phyloP scores from a whole-genome alignment of 2,329 filamentous ascomycete species.

The Colletotrichum chrysophilum region DNA sequence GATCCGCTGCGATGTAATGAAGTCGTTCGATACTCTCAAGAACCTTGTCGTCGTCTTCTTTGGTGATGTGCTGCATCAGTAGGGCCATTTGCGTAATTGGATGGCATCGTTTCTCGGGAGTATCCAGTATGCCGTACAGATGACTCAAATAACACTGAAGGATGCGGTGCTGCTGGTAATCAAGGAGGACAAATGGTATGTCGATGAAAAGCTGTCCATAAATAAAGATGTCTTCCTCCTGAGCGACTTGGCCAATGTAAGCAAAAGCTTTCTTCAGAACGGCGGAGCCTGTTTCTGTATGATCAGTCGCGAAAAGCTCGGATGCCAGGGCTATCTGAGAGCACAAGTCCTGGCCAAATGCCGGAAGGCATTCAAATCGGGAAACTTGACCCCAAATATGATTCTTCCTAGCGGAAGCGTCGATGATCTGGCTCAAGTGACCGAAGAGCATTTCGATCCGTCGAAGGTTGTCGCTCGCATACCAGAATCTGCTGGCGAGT shows the following conservation, averaged over 20 bases:
- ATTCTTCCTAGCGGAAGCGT: neutral
- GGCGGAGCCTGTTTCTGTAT: neutral
- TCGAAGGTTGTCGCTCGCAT: neutral
- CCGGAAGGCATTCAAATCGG: neutral
- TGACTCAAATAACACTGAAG: neutral
- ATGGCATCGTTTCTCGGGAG: neutral
- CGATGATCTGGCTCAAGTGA: neutral
- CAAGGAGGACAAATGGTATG: neutral
- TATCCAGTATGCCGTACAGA: neutral
- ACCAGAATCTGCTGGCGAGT: neutral
- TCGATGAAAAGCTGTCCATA: neutral
- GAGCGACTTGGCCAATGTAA: neutral
- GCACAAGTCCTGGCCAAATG: neutral
- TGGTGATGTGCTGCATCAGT: neutral
- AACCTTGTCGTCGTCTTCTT: neutral
- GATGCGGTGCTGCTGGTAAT: neutral
- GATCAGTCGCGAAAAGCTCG: neutral
- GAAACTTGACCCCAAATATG: neutral
- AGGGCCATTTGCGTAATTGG: neutral
- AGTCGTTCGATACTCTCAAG: neutral
- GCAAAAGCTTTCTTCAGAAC: neutral
- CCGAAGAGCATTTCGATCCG: neutral
- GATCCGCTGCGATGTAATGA: neutral
- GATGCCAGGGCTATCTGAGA: neutral
- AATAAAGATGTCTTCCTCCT: neutral